phyloP scores from a whole-genome alignment of 805 yeast species.

The Crinitomyces ghanaensis region DNA sequence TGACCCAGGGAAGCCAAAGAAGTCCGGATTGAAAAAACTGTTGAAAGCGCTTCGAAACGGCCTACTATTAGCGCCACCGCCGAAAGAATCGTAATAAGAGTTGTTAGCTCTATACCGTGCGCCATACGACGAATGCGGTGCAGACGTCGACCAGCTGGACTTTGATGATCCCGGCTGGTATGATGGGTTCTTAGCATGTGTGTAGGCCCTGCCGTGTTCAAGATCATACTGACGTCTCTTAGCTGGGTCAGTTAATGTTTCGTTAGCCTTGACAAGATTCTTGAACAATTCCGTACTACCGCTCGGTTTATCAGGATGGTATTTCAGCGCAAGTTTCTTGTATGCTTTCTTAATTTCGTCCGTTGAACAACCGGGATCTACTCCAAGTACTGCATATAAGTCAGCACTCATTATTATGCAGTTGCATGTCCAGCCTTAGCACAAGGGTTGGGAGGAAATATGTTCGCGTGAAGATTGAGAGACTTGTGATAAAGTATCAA shows the following conservation, averaged over 20 bases:
- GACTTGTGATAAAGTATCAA: too few species aligned
- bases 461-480: too few species aligned
- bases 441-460: too few species aligned
- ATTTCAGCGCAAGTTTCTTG: constrained; percentile 27
- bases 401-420: constrained; percentile 4
- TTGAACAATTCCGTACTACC: constrained; percentile 26
- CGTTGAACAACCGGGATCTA: constrained; percentile 14
- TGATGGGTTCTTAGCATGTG: neutral
- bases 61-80: too few species aligned
- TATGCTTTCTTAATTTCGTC: constrained; percentile 30
- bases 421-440: neutral
- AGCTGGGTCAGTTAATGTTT: constrained; percentile 20
- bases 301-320: constrained; percentile 37
- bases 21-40: too few species aligned
- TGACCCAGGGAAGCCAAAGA: too few species aligned
- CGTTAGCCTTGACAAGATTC: constrained; percentile 25
- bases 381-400: constrained; percentile 25
- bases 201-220: neutral
- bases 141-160: too few species aligned
- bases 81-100: too few species aligned
- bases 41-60: too few species aligned
- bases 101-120: too few species aligned
- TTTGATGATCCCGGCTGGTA: too few species aligned
- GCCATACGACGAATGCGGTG: too few species aligned
- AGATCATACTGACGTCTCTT: constrained; percentile 24